A percentile compares a stretch with the other conserved stretches of the same genome.
phyloP scores from a whole-genome alignment of 768 basidiomycete species.

The Lactarius indigo region DNA sequence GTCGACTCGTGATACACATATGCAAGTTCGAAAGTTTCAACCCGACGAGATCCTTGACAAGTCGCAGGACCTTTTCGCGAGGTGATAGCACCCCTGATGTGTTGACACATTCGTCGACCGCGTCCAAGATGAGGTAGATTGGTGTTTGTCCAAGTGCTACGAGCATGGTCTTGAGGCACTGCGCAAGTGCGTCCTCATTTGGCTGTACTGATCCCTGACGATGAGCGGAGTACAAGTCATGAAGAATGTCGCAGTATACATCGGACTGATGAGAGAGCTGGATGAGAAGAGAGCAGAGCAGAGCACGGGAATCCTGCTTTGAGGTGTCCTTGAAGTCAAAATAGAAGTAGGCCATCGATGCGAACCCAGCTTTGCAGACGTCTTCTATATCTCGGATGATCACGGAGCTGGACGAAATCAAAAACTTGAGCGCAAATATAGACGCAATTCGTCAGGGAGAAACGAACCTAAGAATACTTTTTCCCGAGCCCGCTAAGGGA shows the following conservation, averaged over 20 bases:
- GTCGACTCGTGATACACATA: not conserved
- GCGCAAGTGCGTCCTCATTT: not conserved
- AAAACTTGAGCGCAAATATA: not conserved
- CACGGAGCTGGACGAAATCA: not conserved
- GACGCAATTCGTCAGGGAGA: rapidly evolving
- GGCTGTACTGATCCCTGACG: not conserved
- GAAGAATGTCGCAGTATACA: not conserved
- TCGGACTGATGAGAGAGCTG: slow-evolving; percentile 7
- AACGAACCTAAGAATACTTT: slow-evolving; percentile 4
- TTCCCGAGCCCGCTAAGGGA: slow-evolving; percentile 9
- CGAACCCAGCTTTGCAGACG: not conserved
- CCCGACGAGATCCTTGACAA: not conserved
- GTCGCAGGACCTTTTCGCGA: not conserved
- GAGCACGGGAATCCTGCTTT: not conserved
- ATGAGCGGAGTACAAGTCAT: not conserved
- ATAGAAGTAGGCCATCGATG: not conserved
- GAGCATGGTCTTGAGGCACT: slow-evolving; percentile 8
- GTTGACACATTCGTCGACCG: not conserved
- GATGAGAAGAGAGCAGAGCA: not conserved
- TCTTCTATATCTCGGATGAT: not conserved
- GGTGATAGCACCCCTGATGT: not conserved
- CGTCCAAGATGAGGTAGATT: not conserved
- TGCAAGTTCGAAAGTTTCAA: not conserved
- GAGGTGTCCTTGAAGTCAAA: not conserved
- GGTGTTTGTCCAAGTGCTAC: no score